Evolutionary conservation across 352 stramenopile genomes (phyloP).

Genomic region (Sclerospora graminicola): DNA sequence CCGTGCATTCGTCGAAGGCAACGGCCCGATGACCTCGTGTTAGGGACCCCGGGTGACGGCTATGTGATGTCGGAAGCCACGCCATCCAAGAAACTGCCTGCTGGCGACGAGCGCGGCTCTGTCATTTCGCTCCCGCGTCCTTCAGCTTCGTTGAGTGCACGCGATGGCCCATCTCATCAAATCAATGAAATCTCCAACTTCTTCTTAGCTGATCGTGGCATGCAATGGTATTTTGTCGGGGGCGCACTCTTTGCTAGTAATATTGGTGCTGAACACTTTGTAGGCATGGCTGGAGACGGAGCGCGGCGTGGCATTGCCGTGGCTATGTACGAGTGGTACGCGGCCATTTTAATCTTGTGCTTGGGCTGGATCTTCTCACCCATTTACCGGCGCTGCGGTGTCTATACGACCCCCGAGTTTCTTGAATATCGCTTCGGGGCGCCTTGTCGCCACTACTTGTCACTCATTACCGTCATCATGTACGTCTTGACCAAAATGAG

Average conservation of each 20-base stretch:
- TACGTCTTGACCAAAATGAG: constrained; percentile 63
- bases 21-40: constrained; percentile 2
- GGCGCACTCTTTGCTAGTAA: constrained; percentile 55
- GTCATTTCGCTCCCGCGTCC: constrained; percentile 11
- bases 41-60: constrained; percentile 12
- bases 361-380: constrained; percentile 55
- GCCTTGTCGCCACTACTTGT: constrained; percentile 45
- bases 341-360: constrained; percentile 39
- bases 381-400: constrained; percentile 43
- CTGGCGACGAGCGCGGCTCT: constrained; percentile 20
- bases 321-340: constrained; percentile 59
- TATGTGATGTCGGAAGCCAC: constrained; percentile 23
- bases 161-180: constrained; percentile 16
- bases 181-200: constrained; percentile 38
- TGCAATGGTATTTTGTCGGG: constrained; percentile 60
- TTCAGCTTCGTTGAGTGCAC: constrained; percentile 23
- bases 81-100: constrained; percentile 16
- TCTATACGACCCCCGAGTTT: constrained; percentile 50
- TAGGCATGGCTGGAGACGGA: constrained; percentile 56
- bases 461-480: constrained; percentile 48
- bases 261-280: constrained; percentile 62
- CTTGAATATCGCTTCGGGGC: constrained; percentile 39
- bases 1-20: constrained; percentile 23
- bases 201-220: constrained; percentile 52
- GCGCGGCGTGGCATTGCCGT: constrained; percentile 46